Evolutionary conservation across 2,329 filamentous ascomycete species (phyloP), one percentile per base, ranked within the genome.

Genomic region (Colletotrichum sp.): DNA sequence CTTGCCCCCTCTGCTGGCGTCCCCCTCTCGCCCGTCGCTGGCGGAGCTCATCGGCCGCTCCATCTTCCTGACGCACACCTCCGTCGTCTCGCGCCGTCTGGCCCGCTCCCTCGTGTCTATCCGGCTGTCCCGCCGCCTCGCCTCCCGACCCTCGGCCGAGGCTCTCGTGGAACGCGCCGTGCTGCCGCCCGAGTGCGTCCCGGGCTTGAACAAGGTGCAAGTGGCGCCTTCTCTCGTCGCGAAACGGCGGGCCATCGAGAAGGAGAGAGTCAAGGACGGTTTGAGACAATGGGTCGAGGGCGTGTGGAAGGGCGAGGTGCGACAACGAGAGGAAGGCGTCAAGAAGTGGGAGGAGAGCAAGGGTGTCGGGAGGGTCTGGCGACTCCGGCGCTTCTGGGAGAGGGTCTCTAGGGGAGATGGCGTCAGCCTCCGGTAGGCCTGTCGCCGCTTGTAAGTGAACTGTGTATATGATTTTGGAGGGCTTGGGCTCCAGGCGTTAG

Each of bases 51-150:
- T 93, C 68, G 84, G 87, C 26, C 89, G 92, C 55, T 89, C 88
- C 82, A 94, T 95, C 81, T 93, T 94, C 83, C 84, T 94, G 57
- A 93, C 92, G 55, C 87, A 89, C 71, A 95, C 92, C 16, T 91
- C 93, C 39, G 88, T 93, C 62, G 89, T 93, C 28, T 93, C 93
- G 5, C 90, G 92, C 24, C 87, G 88, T 26, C 88, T 95, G 4
- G 91, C 90, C 62, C 90, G 92, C 72, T 93, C 89, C 16, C 87
- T 95, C 4, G 90, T 92, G 8, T 90, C 90, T 68, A 95, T 95
- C 80, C 90, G 91, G 34, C 88, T 95, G 6, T 90, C 92, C 30
- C 90, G 91, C 64, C 89, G 90, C 13, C 87, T 95, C 4, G 89
- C 90, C 21, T 85, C 88, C 10, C 88, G 93, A 2, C 93, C 93